Evolutionary conservation across 169 alveolate genomes (phyloP), one percentile per base, ranked within the genome.

Genomic region (Condylostoma magnum): DNA sequence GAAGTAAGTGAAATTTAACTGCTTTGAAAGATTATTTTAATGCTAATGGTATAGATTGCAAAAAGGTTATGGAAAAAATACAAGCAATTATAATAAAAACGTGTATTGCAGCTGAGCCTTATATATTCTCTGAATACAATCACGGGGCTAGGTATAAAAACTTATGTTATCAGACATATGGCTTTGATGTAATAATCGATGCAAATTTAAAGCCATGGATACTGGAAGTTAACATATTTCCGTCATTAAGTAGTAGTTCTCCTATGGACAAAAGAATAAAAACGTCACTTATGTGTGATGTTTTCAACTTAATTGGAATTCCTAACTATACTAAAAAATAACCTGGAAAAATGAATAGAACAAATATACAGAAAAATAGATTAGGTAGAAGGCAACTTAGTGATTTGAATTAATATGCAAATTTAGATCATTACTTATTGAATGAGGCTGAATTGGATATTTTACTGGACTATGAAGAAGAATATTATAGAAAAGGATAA

Each of bases 151-250:
- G 80, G 22, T 70, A 67, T 58, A 76, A 88, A 41, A 66, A 69
- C 68, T 68, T 70, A 22, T 79, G 86, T 74, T 92, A 87, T 89
- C 95, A 92, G 71, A 68, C 89, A 28, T 92, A 83, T 82, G 96
- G 96, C 27, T 92, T 88, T 69, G 96, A 92, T 72, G 87, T 92
- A 0, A 41, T 92, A n/a, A 72, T 92, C 33, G 95, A 92, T 82
- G 72, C 71, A 41, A 80, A 79, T 18, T 69, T 77, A 3, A 85
- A 84, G 63, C 92, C 96, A 4, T 89, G 95, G 94, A 70, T 89
- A 34, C 44, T 92, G 6, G 96, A 92, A 76, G 96, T 92, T 12
- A 92, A 92, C 80, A 89, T 85, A n/a, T 80, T 79, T 22, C 96
- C 96, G 0, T 85, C 94, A 22, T 65, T 92, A 20, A 85, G 87